A percentile compares a stretch with the other conserved stretches of the same genome.
These are phyloP conservation scores for Yamadazyma sp. DNA, from an alignment of 1,139 yeast species.

Conservation along the genomic window DNA sequence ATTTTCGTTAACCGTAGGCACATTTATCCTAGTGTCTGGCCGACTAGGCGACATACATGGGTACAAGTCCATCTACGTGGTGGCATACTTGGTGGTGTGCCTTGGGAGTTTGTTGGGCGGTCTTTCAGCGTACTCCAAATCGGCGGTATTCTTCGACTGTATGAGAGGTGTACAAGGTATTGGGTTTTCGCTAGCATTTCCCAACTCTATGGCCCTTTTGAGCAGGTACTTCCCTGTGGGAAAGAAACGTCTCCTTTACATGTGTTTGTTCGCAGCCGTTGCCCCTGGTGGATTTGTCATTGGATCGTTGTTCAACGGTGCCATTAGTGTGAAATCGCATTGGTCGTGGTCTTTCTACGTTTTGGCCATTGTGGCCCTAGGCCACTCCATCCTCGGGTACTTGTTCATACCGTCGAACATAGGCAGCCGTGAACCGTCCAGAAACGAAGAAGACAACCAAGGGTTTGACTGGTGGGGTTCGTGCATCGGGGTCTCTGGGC, in stretches of 20 bases:
- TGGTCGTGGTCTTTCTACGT: slow-evolving; percentile 65
- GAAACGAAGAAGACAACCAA: slow-evolving; percentile 10
- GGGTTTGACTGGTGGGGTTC: slow-evolving; percentile 47
- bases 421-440: slow-evolving; percentile 17
- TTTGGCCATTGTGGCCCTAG: slow-evolving; percentile 36
- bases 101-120: slow-evolving; percentile 56
- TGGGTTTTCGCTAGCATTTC: slow-evolving; percentile 58
- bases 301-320: slow-evolving; percentile 49
- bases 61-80: slow-evolving; percentile 46
- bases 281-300: slow-evolving; percentile 59
- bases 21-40: slow-evolving; percentile 60
- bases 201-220: slow-evolving; percentile 56
- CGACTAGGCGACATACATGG: slow-evolving; percentile 66
- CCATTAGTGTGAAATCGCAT: slow-evolving; percentile 42
- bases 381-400: slow-evolving; percentile 28
- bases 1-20: slow-evolving; percentile 59
- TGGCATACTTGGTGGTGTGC: slow-evolving; percentile 50
- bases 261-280: slow-evolving; percentile 55
- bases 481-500: slow-evolving; percentile 33
- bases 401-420: slow-evolving; percentile 45
- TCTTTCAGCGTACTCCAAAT: slow-evolving; percentile 41
- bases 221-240: slow-evolving; percentile 54
- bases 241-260: slow-evolving; percentile 35
- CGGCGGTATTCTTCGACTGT: slow-evolving; percentile 46
- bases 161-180: slow-evolving; percentile 62